Evolutionary conservation across 106 monocot genomes (phyloP).

Genomic region (Triglochin maritima): DNA sequence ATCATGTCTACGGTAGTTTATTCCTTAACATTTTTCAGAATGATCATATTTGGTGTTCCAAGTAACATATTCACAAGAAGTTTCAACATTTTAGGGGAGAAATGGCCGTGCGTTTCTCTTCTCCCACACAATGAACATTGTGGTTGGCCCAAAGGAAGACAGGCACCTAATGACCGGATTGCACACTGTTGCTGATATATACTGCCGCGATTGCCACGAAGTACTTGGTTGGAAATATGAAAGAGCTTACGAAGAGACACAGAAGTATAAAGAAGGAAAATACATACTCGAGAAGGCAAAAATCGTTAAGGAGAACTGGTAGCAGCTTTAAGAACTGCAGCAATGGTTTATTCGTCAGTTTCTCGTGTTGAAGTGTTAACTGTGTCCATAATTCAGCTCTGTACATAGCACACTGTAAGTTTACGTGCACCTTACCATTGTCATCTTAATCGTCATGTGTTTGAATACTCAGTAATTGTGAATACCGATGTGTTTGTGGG

Average conservation of each 20-base stretch:
- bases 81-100: constrained; percentile 48
- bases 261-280: constrained; percentile 88
- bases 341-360: too few species aligned
- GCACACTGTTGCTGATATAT: constrained; percentile 83
- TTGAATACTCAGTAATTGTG: too few species aligned
- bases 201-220: constrained; percentile 60
- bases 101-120: constrained; percentile 79
- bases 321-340: neutral
- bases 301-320: constrained; percentile 76
- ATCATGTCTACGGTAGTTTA: too few species aligned
- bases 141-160: constrained; percentile 60
- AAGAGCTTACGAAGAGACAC: constrained; percentile 55
- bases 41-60: too few species aligned
- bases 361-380: neutral
- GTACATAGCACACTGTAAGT: too few species aligned
- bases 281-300: constrained; percentile 83
- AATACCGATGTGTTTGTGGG: too few species aligned
- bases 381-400: too few species aligned
- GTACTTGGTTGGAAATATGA: constrained; percentile 53
- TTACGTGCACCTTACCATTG: too few species aligned
- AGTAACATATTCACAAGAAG: neutral
- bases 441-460: too few species aligned
- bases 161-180: constrained; percentile 76
- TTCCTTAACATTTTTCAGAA: neutral
- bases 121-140: constrained; percentile 75